Evolutionary conservation across 2,329 filamentous ascomycete species (phyloP), one percentile per base, ranked within the genome.

Genomic region (Botrytis fragariae): DNA sequence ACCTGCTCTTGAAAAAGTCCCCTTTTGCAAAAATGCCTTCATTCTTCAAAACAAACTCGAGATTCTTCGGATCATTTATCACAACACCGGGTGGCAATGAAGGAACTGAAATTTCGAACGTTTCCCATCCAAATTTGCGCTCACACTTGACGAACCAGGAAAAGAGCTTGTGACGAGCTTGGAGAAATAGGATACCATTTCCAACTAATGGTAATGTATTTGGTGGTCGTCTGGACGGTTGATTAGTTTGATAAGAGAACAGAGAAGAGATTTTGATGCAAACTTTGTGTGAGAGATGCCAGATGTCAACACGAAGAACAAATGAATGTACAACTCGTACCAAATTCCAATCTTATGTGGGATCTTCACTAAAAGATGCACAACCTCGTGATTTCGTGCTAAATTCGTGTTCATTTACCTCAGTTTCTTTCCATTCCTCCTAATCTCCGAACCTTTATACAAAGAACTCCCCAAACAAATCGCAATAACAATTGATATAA

Each of bases 31-130:
- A 90, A 20, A 88, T 80, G 18, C 84, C 85, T 77, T 91, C 88
- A 74, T 90, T 85, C 79, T 86, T 89, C 77, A 91, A 86, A 44
- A 91, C 85, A 76, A 85, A 91, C 48, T 91, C 90, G 1, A 92
- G 84, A 75, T 89, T 90, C 73, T 82, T 83, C 1, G 90, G 89
- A 76, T 89, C 87, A 77, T 87, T 89, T 78, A 92, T 87, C 63
- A 92, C 86, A 32, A 91, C 87, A 6, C 88, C 89, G 0, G 88
- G 87, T 1, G 89, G 89, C 20, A 92, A 80, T 0, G 87, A 88
- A 2, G 90, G 90, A 20, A 91, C 89, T 5, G 85, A 86, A 44
- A 92, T 87, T 76, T 88, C 86, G 65, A 90, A 87, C 0, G 90
- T 91, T 79, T 90, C 88, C 71, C 86, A 83, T 51, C 88, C 88